phyloP scores from a whole-genome alignment of 2,329 filamentous ascomycete species.

The Xylariaceae sp. region DNA sequence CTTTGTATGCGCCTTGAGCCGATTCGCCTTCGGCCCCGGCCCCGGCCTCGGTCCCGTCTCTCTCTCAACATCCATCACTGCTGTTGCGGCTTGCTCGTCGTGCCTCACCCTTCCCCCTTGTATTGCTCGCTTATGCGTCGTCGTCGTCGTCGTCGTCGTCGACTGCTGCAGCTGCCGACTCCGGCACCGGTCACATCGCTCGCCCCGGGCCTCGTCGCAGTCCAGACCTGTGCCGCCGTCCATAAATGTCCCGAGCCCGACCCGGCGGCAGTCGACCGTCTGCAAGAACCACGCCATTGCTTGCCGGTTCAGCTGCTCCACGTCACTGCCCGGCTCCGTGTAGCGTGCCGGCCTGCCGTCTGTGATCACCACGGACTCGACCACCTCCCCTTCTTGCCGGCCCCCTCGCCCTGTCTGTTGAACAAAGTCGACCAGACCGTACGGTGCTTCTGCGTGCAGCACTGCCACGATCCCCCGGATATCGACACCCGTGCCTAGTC shows the following conservation, averaged over 20 bases:
- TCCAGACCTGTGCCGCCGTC: no score
- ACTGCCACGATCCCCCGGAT: neutral
- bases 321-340: neutral
- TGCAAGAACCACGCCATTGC: neutral
- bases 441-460: neutral
- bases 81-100: no score
- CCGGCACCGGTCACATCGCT: no score
- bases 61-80: no score
- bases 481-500: neutral
- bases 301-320: conserved; percentile 1
- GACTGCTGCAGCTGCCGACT: no score
- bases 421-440: neutral
- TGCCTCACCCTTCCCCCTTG: no score
- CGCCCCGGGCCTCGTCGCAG: no score
- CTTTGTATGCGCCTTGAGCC: no score
- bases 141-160: no score
- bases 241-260: neutral
- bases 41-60: no score
- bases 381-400: neutral
- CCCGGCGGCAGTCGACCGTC: neutral
- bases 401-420: neutral
- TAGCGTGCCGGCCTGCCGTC: neutral
- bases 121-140: no score
- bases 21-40: no score
- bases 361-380: neutral